phyloP scores from a whole-genome alignment of 2,329 filamentous ascomycete species.

The Ophiobolus disseminans region DNA sequence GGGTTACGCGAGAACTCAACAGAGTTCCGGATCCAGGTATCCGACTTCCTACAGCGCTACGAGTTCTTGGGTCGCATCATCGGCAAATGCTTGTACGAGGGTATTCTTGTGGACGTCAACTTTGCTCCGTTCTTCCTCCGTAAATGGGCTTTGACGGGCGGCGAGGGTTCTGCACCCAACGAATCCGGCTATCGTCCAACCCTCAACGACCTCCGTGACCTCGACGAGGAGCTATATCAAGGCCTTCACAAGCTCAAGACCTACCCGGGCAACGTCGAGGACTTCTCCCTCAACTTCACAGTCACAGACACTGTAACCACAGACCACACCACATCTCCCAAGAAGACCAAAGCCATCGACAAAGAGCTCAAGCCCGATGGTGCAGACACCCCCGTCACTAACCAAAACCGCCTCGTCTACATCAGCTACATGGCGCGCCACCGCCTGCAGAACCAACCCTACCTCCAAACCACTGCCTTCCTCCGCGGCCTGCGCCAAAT shows the following conservation, averaged over 20 bases:
- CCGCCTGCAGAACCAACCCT: constrained; percentile 80
- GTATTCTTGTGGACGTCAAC: constrained; percentile 88
- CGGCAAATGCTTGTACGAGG: constrained; percentile 97
- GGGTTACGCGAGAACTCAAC: constrained; percentile 62
- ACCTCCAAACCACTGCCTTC: constrained; percentile 84
- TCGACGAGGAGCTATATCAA: constrained; percentile 89
- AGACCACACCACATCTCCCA: constrained; percentile 38
- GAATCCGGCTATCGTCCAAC: constrained; percentile 84
- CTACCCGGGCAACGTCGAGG: constrained; percentile 78
- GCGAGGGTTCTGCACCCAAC: constrained; percentile 66
- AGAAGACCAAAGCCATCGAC: constrained; percentile 67
- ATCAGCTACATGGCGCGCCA: constrained; percentile 91
- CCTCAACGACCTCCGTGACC: constrained; percentile 89
- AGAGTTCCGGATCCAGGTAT: constrained; percentile 65
- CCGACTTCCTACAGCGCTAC: constrained; percentile 73
- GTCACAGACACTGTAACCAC: constrained; percentile 72
- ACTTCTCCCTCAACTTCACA: constrained; percentile 86
- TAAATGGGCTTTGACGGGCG: constrained; percentile 86
- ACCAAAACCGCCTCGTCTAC: constrained; percentile 92
- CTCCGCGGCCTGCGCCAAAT: constrained; percentile 84
- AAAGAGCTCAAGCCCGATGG: constrained; percentile 80
- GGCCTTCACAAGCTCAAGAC: constrained; percentile 85
- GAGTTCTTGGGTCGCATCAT: constrained; percentile 93
- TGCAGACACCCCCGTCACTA: constrained; percentile 79
- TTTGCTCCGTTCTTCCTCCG: constrained; percentile 96